Base-by-base conservation (phyloP, 331 rosid genomes). In the Erythrophleum ivorense region DNA sequence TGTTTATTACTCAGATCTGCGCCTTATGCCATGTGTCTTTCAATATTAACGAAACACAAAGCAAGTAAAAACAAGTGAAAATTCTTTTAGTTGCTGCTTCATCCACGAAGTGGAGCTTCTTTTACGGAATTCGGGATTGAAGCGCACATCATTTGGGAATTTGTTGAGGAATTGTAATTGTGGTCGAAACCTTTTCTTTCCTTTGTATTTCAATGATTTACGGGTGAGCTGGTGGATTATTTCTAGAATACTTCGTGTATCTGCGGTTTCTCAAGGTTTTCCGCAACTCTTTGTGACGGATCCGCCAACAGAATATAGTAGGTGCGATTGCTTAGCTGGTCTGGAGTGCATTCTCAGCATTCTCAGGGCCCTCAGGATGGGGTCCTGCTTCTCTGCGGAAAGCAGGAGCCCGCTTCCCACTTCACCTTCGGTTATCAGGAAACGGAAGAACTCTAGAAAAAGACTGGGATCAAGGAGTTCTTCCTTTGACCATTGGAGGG, bases 351-450 rank as follows among this genome's bases (percentile, higher is more conserved):
- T 95, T 81, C 79, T 92, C 6, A 76, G 86, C 78, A 87, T 91
- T 71, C 85, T 95, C 76, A 93, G 98, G 91, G 95, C 91, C 84
- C 96, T 93, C 52, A 87, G 91, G 86, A 95, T 95, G 98, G 98
- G 98, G 90, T 91, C 98, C 97, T 95, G 98, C 98, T 93, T 95
- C 81, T 93, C 98, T 74, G 85, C 81, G 70, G 99, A 95, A 83
- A 90, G 98, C 98, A 90, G 97, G 97, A 88, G 92, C 96, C 97
- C 99, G 41, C 80, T 78, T 82, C 89, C 94, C 58, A 78, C 76
- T 57, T 85, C 97, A 9, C 90, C 98, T 4, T 75, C 88, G 69
- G 85, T 71, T 15, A 63, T 50, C 60, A 80, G 83, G 80, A 85
- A 88, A 76, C 79, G 85, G 68, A 88, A 81, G 84, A 82, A 33